Conservation (phyloP, 805 yeast species). For the Candida golubevii region DNA sequence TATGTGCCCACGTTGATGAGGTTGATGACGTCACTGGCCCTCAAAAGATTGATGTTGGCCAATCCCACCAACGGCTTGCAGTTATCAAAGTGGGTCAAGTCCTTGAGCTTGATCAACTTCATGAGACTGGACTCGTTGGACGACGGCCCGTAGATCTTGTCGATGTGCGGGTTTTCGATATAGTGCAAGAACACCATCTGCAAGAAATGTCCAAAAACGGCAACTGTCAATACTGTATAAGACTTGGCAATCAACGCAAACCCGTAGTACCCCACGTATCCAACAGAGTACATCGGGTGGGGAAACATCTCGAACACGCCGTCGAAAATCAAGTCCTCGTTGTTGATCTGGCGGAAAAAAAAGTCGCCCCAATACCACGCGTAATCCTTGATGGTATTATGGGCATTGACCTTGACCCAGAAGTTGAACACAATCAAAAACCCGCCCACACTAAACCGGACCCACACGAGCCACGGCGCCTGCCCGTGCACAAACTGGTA, state of each 20-base stretch:
- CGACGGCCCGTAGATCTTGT: conserved; percentile 63
- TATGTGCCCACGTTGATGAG: conserved; percentile 39
- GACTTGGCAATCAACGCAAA: conserved; percentile 73
- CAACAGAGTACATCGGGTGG: conserved; percentile 90
- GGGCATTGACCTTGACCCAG: conserved; percentile 86
- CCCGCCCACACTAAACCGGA: conserved; percentile 57
- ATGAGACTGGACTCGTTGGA: conserved; percentile 34
- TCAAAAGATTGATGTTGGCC: conserved; percentile 56
- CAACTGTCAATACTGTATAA: conserved; percentile 62
- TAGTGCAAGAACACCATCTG: conserved; percentile 71
- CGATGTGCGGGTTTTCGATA: conserved; percentile 85
- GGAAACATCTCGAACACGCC: conserved; percentile 89
- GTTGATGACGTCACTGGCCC: conserved; percentile 60
- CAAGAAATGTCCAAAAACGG: conserved; percentile 68
- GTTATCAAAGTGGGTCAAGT: conserved; percentile 40
- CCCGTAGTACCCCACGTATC: conserved; percentile 84
- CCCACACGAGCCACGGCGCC: conserved; percentile 37
- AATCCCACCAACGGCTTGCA: conserved; percentile 54
- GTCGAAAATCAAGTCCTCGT: conserved; percentile 70
- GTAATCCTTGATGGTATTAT: conserved; percentile 80
- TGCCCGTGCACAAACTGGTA: conserved; percentile 40
- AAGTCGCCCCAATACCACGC: conserved; percentile 98
- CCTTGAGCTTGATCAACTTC: conserved; percentile 43
- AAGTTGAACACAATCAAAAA: conserved; percentile 64
- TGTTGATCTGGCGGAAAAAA: conserved; percentile 65